Evolutionary conservation across 1,139 yeast species (phyloP).

Genomic region (Diutina ranongensis): DNA sequence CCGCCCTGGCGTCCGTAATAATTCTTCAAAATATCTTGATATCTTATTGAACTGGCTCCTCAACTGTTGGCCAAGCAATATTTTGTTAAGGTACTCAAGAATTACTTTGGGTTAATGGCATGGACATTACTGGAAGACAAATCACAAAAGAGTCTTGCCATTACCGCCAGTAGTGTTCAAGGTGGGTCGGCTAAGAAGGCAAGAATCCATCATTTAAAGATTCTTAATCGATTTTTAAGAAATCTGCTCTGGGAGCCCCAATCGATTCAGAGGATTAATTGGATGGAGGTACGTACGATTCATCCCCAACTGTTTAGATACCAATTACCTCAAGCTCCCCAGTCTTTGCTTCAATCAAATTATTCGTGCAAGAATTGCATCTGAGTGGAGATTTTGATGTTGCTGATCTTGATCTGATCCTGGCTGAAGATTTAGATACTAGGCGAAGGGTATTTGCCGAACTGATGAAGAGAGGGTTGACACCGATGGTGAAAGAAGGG

Average conservation of each 20-base stretch:
- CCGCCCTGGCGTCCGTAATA: slow-evolving; percentile 57
- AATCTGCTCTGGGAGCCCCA: slow-evolving; percentile 23
- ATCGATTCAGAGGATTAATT: slow-evolving; percentile 6
- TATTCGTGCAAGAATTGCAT: slow-evolving; percentile 32
- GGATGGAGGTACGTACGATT: slow-evolving; percentile 8
- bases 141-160: slow-evolving; percentile 32
- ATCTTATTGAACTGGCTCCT: slow-evolving; percentile 38
- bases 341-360: slow-evolving; percentile 50
- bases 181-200: slow-evolving; percentile 29
- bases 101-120: slow-evolving; percentile 45
- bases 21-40: slow-evolving; percentile 52
- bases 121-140: slow-evolving; percentile 43
- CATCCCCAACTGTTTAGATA: slow-evolving; percentile 42
- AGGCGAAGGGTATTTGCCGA: slow-evolving; percentile 41
- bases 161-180: slow-evolving; percentile 31
- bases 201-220: slow-evolving; percentile 30
- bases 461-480: slow-evolving; percentile 41
- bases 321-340: slow-evolving; percentile 41
- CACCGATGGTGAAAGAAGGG: slow-evolving; percentile 50
- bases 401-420: slow-evolving; percentile 21
- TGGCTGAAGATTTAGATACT: slow-evolving; percentile 50
- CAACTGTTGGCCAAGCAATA: slow-evolving; percentile 42
- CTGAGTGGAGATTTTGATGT: slow-evolving; percentile 13
- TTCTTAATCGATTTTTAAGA: slow-evolving; percentile 29
- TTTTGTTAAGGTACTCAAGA: slow-evolving; percentile 48